Percentiles rank a stretch among this genome's conserved stretches.
Conservation (phyloP, 2,329 filamentous ascomycete genomes). For the Phaeomoniella chlamydospora region DNA sequence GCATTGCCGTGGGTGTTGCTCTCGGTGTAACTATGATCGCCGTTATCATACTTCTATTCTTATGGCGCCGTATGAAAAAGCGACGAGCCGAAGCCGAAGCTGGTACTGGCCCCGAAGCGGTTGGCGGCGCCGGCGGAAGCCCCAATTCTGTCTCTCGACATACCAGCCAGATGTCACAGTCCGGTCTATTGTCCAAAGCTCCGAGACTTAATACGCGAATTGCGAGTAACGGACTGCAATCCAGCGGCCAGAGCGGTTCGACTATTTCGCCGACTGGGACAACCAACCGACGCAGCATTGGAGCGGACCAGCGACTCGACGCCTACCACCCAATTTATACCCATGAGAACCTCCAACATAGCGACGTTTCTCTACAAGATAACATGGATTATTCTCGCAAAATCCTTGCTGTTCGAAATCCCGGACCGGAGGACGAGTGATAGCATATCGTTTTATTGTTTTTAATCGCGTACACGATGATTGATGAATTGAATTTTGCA, state of each 20-base stretch:
- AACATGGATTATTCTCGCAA: background rate
- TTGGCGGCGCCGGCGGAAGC: background rate
- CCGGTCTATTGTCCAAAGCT: background rate
- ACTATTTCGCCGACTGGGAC: background rate
- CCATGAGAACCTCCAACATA: background rate
- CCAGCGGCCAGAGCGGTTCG: background rate
- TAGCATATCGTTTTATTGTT: too few species aligned
- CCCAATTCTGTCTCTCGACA: background rate
- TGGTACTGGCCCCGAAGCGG: background rate
- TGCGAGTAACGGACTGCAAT: background rate
- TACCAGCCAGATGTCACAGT: background rate
- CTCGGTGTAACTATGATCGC: slow-evolving; percentile 21
- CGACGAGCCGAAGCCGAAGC: background rate
- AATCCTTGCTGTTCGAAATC: background rate
- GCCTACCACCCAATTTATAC: background rate
- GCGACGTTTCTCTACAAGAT: background rate
- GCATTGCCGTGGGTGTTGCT: slow-evolving; percentile 26
- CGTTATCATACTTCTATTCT: slow-evolving; percentile 22
- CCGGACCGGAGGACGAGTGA: background rate
- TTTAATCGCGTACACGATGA: background rate
- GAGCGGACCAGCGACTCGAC: background rate
- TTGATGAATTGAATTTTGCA: background rate
- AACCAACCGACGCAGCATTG: background rate
- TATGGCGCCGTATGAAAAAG: slow-evolving; percentile 11
- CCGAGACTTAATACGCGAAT: background rate